Evolutionary conservation across 108 stramenopile species (phyloP), one percentile per base, ranked within the genome.

Genomic region (Nannochloropsis oceanica): DNA sequence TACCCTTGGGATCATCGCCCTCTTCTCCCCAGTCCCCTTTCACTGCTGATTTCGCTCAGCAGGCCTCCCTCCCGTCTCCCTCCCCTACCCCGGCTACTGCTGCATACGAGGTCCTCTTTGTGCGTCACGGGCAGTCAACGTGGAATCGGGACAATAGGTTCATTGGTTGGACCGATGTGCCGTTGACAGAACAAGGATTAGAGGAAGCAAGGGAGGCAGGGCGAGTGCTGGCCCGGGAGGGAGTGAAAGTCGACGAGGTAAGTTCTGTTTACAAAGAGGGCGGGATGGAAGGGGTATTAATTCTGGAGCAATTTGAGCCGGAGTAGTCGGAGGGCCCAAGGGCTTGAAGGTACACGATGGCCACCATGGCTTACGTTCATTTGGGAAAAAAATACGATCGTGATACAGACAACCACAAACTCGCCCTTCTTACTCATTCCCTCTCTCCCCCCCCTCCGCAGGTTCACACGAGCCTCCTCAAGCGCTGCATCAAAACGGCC

Each of bases 401-500:
- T 20, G 59, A 73, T 20, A 73, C 14, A 73, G 20, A 14, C 59
- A 73, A 73, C 14, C 14, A 73, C 59, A 20, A 73, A 73, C 59
- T 20, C 59, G 8, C 83, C 11, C 44, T 50, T 18, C 50, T 50
- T 50, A 50, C 50, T 50, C 50, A 13, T 50, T 12, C 50, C 12
- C 50, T 14, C 7, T 12, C 18, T 73, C 10, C 88, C 89, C 79
- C 43, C 91, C 8, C 90, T 98, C 79, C 92, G 94, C 91, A 95
- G 1, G 92, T 95, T 12, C 96, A 96, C 90, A 97, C 97, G 14
- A 94, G 93, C 14, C 86, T 96, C 46, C 86, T 98, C 13, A 96
- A 95, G 90, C 94, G 97, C 14, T 95, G 96, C 24, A 97, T 98
- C 87, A 95, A 95, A 34, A 93, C 94, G 0, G 85, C 92, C 0